A percentile compares a stretch with the other conserved stretches of the same genome.
Evolutionary conservation across 2,329 filamentous ascomycete species (phyloP).

Genomic region (Pleurostoma richardsiae): DNA sequence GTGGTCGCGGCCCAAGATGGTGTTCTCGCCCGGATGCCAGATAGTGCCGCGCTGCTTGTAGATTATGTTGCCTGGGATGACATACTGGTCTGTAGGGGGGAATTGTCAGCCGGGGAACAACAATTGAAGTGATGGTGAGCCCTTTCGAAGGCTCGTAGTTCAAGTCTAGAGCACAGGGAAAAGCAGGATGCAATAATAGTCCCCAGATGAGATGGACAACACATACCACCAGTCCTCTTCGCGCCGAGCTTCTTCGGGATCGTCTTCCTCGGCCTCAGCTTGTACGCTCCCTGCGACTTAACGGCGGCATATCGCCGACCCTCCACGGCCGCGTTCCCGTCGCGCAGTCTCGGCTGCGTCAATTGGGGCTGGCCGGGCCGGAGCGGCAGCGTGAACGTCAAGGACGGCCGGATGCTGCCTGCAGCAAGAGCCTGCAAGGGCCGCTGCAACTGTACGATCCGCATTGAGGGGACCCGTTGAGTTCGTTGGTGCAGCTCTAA

Average conservation of each 20-base stretch:
- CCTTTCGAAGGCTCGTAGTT: too few species aligned
- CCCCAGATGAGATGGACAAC: background rate
- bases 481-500: too few species aligned
- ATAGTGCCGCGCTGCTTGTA: conserved; percentile 93
- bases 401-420: conserved; percentile 13
- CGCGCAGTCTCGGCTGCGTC: conserved; percentile 26
- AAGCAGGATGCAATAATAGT: too few species aligned
- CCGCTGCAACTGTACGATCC: conserved; percentile 37
- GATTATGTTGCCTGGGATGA: conserved; percentile 94
- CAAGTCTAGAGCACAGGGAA: too few species aligned
- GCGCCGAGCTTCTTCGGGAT: conserved; percentile 82
- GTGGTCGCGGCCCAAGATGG: conserved; percentile 91
- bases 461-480: conserved; percentile 19
- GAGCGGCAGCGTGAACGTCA: conserved; percentile 10
- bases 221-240: conserved; percentile 82
- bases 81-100: conserved; percentile 67
- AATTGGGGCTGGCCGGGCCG: conserved; percentile 17
- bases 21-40: conserved; percentile 95
- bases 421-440: conserved; percentile 32
- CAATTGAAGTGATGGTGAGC: too few species aligned
- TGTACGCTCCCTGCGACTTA: conserved; percentile 65
- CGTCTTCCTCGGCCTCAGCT: conserved; percentile 54
- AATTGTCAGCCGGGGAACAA: background rate
- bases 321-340: conserved; percentile 35
- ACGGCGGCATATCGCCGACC: conserved; percentile 52